These are phyloP conservation scores for Oidiodendron maius DNA, from an alignment of 495 filamentous ascomycete genomes.

Conservation along the genomic window DNA sequence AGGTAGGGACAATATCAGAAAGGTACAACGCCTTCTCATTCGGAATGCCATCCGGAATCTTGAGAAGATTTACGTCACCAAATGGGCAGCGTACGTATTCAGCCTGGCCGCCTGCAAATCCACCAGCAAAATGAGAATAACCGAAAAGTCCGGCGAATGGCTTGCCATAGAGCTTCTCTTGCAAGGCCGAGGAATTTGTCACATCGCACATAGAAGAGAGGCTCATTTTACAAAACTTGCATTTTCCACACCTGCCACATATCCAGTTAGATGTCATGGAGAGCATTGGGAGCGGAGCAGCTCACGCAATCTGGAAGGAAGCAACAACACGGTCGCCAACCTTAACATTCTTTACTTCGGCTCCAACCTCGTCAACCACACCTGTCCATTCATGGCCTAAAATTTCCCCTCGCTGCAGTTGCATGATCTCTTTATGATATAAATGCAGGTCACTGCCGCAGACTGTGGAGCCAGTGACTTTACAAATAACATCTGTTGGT, in stretches of 20 bases:
- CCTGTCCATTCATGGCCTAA: conserved; percentile 89
- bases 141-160: conserved; percentile 70
- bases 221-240: conserved; percentile 73
- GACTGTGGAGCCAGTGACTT: conserved; percentile 78
- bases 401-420: conserved; percentile 79
- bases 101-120: conserved; percentile 84
- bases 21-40: conserved; percentile 85
- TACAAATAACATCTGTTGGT: conserved; percentile 72
- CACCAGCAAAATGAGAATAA: conserved; percentile 75
- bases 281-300: conserved; percentile 5
- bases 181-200: conserved; percentile 66
- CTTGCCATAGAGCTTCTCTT: conserved; percentile 64
- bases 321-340: conserved; percentile 76
- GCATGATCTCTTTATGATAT: conserved; percentile 63
- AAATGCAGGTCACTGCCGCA: conserved; percentile 86
- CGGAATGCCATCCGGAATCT: conserved; percentile 72
- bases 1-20: conserved; percentile 72
- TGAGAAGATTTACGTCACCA: conserved; percentile 77
- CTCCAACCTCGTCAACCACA: conserved; percentile 65
- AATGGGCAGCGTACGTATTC: conserved; percentile 82
- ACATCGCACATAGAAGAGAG: conserved; percentile 71
- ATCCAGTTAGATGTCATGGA: conserved; percentile 15
- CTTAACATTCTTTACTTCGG: conserved; percentile 50
- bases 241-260: too few species aligned
- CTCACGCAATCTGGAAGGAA: conserved; percentile 82